phyloP scores from a whole-genome alignment of 176 grass and related monocot genomes.

The Oryza rufipogon region DNA sequence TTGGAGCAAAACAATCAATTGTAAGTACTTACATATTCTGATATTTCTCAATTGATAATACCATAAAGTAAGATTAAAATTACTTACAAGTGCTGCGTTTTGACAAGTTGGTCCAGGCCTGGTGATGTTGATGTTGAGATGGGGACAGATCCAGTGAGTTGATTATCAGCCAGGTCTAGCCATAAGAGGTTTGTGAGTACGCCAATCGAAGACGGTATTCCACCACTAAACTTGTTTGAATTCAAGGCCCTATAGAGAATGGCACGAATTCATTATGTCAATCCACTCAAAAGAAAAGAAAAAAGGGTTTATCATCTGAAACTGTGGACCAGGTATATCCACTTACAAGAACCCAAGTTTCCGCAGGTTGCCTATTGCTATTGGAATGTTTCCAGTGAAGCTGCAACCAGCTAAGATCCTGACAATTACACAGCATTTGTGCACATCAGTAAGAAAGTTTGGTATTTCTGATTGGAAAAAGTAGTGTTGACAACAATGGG shows the following conservation, averaged over 20 bases:
- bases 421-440: not conserved
- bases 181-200: conserved; percentile 44
- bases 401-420: conserved; percentile 53
- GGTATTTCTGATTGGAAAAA: not conserved
- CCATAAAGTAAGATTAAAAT: not conserved
- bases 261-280: not conserved
- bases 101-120: conserved; percentile 44
- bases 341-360: conserved; percentile 54
- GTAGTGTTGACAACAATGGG: not conserved
- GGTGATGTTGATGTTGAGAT: conserved; percentile 33
- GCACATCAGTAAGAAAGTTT: not conserved
- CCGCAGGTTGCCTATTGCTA: conserved; percentile 42
- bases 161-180: conserved; percentile 61
- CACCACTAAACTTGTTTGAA: conserved; percentile 55
- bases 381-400: conserved; percentile 51
- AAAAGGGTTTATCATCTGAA: not conserved
- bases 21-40: not conserved
- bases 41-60: not conserved
- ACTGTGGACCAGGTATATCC: not conserved
- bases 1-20: not conserved
- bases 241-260: conserved; percentile 52
- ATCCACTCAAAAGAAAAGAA: not conserved
- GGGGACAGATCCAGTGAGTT: conserved; percentile 48
- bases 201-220: conserved; percentile 46
- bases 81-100: conserved; percentile 59